A percentile compares a stretch with the other conserved stretches of the same genome.
Evolutionary conservation across 2,329 filamentous ascomycete genomes (phyloP).

Genomic region (Hansfordia pulvinata): DNA sequence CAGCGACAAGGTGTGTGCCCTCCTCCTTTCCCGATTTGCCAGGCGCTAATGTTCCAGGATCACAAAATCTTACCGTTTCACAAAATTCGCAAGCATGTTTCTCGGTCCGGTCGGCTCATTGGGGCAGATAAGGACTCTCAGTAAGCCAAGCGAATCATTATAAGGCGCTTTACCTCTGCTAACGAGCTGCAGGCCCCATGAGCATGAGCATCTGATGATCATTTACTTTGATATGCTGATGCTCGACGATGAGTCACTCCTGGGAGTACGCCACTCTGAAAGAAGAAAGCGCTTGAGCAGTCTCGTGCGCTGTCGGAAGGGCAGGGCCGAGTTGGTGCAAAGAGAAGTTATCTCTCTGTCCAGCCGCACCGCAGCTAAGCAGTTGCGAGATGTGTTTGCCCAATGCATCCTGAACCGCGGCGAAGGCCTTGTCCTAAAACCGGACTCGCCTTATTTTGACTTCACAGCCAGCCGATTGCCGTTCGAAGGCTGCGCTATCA

Average conservation of each 20-base stretch:
- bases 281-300: constrained; percentile 45
- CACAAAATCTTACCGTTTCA: constrained; percentile 61
- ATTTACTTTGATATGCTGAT: constrained; percentile 46
- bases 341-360: constrained; percentile 57
- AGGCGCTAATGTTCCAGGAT: constrained; percentile 21
- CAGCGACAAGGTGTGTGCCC: constrained; percentile 39
- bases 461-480: constrained; percentile 22
- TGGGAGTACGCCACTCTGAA: constrained; percentile 39
- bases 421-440: constrained; percentile 75
- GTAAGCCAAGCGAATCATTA: too few species aligned
- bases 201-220: constrained; percentile 45
- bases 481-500: constrained; percentile 48
- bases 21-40: neutral
- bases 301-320: constrained; percentile 36
- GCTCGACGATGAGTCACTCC: constrained; percentile 36
- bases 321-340: constrained; percentile 53
- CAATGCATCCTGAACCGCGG: constrained; percentile 49
- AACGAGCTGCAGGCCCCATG: constrained; percentile 23
- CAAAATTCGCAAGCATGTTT: constrained; percentile 69
- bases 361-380: constrained; percentile 30
- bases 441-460: constrained; percentile 65
- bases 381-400: constrained; percentile 52
- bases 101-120: constrained; percentile 56
- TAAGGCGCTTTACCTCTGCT: too few species aligned
- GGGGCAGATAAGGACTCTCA: constrained; percentile 56